Base-by-base conservation (phyloP, 495 filamentous ascomycete species). In the Staphylotrichum longicolle region DNA sequence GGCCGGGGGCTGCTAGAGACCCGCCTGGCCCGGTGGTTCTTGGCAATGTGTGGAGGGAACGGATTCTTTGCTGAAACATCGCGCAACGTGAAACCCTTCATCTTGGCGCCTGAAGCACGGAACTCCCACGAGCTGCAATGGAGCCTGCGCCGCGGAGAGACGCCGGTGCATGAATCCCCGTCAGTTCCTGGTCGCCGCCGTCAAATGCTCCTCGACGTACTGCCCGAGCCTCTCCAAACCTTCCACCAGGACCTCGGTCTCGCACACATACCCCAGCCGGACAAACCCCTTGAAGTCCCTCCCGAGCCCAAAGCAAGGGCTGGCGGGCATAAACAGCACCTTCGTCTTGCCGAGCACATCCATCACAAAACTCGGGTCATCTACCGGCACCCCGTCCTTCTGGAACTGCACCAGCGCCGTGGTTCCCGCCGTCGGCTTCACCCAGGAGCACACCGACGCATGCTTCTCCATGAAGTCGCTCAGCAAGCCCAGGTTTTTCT, bases 291-390 rank as follows among this genome's bases (percentile, higher is more conserved):
- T 76, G 60, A 92, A 96, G 49, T 94, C 88, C 46, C 72, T 57
- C 1, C 83, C 82, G 5, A 78, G 68, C 0, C 89, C 91, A 75
- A 96, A 96, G 65, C 89, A 93, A 6, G 76, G 74, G 56, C 85
- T 84, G 0, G 86, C 93, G 1, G 93, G 91, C 15, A 91, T 74
- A 66, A 95, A 80, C 82, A 96, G 80, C n/a, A 93, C 89, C 10
- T 90, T 90, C 0, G 79, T 86, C 71, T 85, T 82, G 55, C 87
- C 83, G 20, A 88, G 73, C 20, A 96, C 70, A 66, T 82, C 79
- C 68, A 86, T 77, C 65, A 90, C 93, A 64, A 96, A 91, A 5
- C 74, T 77, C 34, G 82, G 82, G 63, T 92, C 88, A 63, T 95
- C 83, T 1, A 95, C 80, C 3, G 86, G 80, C 64, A 79, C 77